phyloP scores from a whole-genome alignment of 768 basidiomycete genomes.

The Lepiota venenata region DNA sequence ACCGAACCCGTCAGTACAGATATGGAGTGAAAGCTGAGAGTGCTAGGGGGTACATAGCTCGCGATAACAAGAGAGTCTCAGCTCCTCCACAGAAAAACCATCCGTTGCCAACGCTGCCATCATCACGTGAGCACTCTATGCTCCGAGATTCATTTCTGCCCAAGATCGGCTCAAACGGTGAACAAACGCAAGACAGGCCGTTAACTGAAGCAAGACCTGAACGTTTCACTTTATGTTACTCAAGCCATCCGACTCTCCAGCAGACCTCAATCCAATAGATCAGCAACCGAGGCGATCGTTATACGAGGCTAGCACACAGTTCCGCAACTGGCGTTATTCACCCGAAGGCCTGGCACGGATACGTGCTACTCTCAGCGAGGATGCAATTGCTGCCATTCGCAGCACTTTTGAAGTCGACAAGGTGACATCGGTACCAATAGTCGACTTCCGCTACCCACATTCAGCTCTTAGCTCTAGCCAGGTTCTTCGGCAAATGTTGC shows the following conservation, averaged over 20 bases:
- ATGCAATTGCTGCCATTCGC: conserved; percentile 74
- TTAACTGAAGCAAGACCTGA: no score
- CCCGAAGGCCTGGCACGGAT: conserved; percentile 55
- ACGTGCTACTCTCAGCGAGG: conserved; percentile 66
- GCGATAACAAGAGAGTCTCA: not conserved
- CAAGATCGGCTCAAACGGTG: not conserved
- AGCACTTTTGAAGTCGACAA: conserved; percentile 75
- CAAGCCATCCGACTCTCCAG: not conserved
- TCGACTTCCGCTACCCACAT: conserved; percentile 7
- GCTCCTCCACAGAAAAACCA: not conserved
- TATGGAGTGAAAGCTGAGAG: no score
- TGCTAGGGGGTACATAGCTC: not conserved
- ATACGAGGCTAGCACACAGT: conserved; percentile 81
- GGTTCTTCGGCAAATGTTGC: conserved; percentile 70
- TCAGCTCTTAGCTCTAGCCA: conserved; percentile 39
- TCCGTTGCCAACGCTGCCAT: not conserved
- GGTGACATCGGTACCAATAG: conserved; percentile 39
- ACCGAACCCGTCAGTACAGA: not conserved
- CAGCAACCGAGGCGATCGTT: conserved; percentile 21
- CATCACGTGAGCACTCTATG: not conserved
- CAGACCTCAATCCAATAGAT: not conserved
- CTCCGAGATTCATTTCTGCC: not conserved
- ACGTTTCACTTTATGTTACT: not conserved
- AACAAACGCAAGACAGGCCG: no score
- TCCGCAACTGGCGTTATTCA: conserved; percentile 88